A percentile compares a stretch with the other conserved stretches of the same genome.
phyloP scores from a whole-genome alignment of 768 basidiomycete species.

The Podaxis sp. region DNA sequence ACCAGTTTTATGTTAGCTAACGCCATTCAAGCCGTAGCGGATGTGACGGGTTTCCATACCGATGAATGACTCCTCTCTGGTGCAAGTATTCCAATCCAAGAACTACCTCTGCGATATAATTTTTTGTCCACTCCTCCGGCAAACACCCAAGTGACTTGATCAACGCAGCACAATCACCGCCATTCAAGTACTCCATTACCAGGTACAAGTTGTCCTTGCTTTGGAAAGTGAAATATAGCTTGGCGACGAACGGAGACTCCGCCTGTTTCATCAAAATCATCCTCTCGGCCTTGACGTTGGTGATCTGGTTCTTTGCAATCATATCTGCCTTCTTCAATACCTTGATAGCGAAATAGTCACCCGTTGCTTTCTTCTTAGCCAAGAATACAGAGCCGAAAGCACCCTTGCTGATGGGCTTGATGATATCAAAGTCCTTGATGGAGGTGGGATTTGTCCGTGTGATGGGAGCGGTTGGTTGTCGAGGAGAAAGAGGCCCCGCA shows the following conservation, averaged over 20 bases:
- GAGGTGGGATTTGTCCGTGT: conserved; percentile 82
- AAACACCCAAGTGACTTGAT: conserved; percentile 93
- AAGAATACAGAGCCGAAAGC: conserved; percentile 98
- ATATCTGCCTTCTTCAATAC: conserved; percentile 99
- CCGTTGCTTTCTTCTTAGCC: conserved; percentile 96
- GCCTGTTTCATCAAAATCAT: conserved; percentile 99
- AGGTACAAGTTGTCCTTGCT: conserved; percentile 98
- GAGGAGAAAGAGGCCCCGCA: conserved; percentile 75
- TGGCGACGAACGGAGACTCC: conserved; percentile 96
- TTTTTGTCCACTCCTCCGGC: conserved; percentile 95
- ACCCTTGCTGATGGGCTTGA: conserved; percentile 98
- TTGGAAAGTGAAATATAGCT: conserved; percentile 98
- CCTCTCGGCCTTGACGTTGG: conserved; percentile 98
- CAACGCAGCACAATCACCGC: conserved; percentile 95
- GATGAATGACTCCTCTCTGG: conserved; percentile 91
- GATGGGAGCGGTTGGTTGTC: conserved; percentile 75
- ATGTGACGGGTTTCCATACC: conserved; percentile 46
- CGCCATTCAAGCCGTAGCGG: conserved; percentile 8
- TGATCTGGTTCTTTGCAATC: conserved; percentile 99
- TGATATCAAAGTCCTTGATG: conserved; percentile 98
- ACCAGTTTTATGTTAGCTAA: conserved; percentile 6
- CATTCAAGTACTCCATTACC: conserved; percentile 99
- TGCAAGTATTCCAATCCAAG: conserved; percentile 97
- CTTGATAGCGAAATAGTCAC: conserved; percentile 99
- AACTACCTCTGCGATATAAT: conserved; percentile 95